Conservation (phyloP, 768 basidiomycete species). For the Russula earlei region DNA sequence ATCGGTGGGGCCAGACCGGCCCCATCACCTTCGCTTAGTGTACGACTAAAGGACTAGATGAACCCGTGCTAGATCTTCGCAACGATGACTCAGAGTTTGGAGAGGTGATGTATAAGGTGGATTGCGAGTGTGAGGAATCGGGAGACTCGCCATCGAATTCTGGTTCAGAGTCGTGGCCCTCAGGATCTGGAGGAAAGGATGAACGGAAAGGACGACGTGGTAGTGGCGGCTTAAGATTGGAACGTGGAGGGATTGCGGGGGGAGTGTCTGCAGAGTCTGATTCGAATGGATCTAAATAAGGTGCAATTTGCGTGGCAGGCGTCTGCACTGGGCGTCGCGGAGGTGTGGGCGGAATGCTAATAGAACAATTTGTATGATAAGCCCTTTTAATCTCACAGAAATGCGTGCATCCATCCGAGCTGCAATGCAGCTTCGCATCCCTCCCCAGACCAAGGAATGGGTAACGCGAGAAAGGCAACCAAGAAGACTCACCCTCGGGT, state of each 20-base stretch:
- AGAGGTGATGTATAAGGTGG: not conserved
- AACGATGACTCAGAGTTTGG: not conserved
- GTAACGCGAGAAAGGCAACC: not conserved
- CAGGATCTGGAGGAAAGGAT: slow-evolving; percentile 8
- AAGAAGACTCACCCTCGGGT: slow-evolving; percentile 1
- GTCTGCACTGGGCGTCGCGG: not conserved
- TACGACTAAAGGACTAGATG: not conserved
- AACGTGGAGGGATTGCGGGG: not conserved
- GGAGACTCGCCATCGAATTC: not conserved
- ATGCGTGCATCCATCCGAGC: not conserved
- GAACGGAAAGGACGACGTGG: slow-evolving; percentile 7
- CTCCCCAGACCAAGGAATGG: not conserved
- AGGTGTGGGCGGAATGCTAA: not conserved
- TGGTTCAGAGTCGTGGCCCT: not conserved
- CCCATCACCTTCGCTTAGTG: slow-evolving; percentile 6
- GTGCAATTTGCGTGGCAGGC: not conserved
- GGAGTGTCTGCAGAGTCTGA: not conserved
- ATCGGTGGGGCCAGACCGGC: slow-evolving; percentile 1
- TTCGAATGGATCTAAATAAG: slow-evolving; percentile 6
- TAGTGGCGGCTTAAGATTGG: not conserved
- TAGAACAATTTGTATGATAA: slow-evolving; percentile 6
- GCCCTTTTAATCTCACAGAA: not conserved
- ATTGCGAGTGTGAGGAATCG: not conserved
- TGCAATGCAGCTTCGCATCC: too few relatives aligned
- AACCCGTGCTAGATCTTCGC: not conserved